phyloP scores from a whole-genome alignment of 768 basidiomycete genomes.

The Austroboletus eburneus region DNA sequence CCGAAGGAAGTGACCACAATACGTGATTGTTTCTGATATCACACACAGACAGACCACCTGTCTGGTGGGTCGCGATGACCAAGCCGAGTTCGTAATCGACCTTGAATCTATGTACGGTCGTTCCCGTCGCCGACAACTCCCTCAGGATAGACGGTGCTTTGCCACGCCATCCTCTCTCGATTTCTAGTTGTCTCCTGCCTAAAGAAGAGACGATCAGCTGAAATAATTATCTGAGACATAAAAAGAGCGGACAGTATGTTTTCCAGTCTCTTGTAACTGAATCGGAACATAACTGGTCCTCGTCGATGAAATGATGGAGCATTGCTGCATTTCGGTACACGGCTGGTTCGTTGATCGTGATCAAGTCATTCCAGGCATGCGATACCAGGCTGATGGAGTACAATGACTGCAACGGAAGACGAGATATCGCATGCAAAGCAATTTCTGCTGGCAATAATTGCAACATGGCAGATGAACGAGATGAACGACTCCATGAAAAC shows the following conservation, averaged over 20 bases:
- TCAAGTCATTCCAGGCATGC: constrained; percentile 45
- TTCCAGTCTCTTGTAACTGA: constrained; percentile 48
- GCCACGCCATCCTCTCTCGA: constrained; percentile 55
- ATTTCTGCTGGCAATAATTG: constrained; percentile 55
- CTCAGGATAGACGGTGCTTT: constrained; percentile 39
- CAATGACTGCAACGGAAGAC: constrained; percentile 47
- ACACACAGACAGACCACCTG: constrained; percentile 56
- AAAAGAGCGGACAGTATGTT: constrained; percentile 45
- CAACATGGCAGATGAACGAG: constrained; percentile 29
- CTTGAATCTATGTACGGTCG: constrained; percentile 67
- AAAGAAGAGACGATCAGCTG: constrained; percentile 10
- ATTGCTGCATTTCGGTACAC: constrained; percentile 60
- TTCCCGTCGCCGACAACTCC: constrained; percentile 32
- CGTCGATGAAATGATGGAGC: constrained; percentile 44
- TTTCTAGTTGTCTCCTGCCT: constrained; percentile 45
- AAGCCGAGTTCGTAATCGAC: constrained; percentile 61
- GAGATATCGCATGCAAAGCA: constrained; percentile 44
- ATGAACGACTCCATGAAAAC: no score
- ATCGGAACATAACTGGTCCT: constrained; percentile 27
- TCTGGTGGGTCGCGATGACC: constrained; percentile 51
- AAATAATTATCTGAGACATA: neutral
- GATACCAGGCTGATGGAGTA: constrained; percentile 35
- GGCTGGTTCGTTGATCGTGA: constrained; percentile 41
- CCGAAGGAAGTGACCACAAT: constrained; percentile 63
- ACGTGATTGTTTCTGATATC: constrained; percentile 45